Base-by-base conservation (phyloP, 2,329 filamentous ascomycete genomes). In the Aspergillus sp. region DNA sequence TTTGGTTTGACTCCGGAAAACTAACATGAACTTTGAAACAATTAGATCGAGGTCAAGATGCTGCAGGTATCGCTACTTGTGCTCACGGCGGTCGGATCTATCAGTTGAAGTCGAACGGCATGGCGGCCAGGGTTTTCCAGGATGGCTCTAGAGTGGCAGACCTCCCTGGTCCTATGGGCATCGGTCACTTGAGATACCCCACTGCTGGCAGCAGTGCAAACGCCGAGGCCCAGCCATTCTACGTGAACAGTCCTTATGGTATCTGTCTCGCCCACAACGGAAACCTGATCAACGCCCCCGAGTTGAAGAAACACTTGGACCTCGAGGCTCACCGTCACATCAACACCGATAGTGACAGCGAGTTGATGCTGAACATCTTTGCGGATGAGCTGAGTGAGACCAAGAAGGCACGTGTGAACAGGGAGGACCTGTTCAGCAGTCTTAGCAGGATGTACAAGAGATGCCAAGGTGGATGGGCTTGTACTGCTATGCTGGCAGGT, bases 191-290 rank as follows among this genome's bases (percentile, higher is more conserved):
- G 54, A 78, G 90, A 64, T 96, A 96, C 67, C 90, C 90, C 8
- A 96, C 90, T 6, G 86, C 87, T 9, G 90, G 90, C 45, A 93
- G 84, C 64, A 87, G 85, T 53, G 81, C 81, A 46, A 91, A 88
- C 59, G 83, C 88, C 6, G 89, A 95, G 68, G 88, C 88, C 8
- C 90, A 95, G 68, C 90, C 90, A 0, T 95, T 96, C 67, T 95
- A 93, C 62, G 88, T 93, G 58, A 95, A 95, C 72, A 80, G 78
- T 45, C 88, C 88, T 1, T 93, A 89, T 61, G 89, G 89, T 38
- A 85, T 94, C 56, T 86, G 79, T 59, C 79, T 93, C 62, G 79
- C 84, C 19, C 85, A 93, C 69, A 95, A 95, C 60, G 90, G 90
- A 47, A 95, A 95, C 68, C 75, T 95, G 37, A 87, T 94, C 72